Conservation (phyloP, 129 eudicot species). For the Pulicaria dysenterica region DNA sequence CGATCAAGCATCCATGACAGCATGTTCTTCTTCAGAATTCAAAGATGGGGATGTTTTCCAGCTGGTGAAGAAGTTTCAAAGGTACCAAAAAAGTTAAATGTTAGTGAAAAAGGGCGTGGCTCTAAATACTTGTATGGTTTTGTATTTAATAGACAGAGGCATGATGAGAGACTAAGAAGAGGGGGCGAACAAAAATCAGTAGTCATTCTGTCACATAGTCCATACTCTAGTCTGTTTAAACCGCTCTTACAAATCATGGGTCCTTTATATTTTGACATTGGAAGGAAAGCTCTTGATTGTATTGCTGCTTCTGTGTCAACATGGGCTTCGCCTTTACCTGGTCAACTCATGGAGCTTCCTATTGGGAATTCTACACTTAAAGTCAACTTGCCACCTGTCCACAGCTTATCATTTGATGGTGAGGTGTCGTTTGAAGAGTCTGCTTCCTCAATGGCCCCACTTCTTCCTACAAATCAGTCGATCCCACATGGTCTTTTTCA, state of each 20-base stretch:
- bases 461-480: slow-evolving; percentile 88
- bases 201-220: slow-evolving; percentile 79
- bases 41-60: slow-evolving; percentile 44
- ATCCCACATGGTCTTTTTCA: slow-evolving; percentile 94
- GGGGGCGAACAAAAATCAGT: slow-evolving; percentile 99
- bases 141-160: slow-evolving; percentile 95
- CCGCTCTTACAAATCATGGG: slow-evolving; percentile 97
- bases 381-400: slow-evolving; percentile 88
- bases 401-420: slow-evolving; percentile 73
- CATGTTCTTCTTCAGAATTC: slow-evolving; percentile 85
- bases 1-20: slow-evolving; percentile 92
- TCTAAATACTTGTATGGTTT: slow-evolving; percentile 81
- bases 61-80: neutral
- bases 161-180: slow-evolving; percentile 90
- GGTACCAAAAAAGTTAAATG: slow-evolving; percentile 20
- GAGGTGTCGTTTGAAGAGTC: slow-evolving; percentile 64
- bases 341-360: slow-evolving; percentile 88
- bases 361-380: slow-evolving; percentile 92
- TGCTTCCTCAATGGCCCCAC: slow-evolving; percentile 80
- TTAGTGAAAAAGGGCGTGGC: slow-evolving; percentile 23
- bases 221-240: slow-evolving; percentile 81
- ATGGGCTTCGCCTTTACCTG: slow-evolving; percentile 91
- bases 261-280: slow-evolving; percentile 84
- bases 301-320: slow-evolving; percentile 80
- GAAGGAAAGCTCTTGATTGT: slow-evolving; percentile 75